Evolutionary conservation across 2,329 filamentous ascomycete species (phyloP), one percentile per base, ranked within the genome.

Genomic region (Incumbomyces lentus): DNA sequence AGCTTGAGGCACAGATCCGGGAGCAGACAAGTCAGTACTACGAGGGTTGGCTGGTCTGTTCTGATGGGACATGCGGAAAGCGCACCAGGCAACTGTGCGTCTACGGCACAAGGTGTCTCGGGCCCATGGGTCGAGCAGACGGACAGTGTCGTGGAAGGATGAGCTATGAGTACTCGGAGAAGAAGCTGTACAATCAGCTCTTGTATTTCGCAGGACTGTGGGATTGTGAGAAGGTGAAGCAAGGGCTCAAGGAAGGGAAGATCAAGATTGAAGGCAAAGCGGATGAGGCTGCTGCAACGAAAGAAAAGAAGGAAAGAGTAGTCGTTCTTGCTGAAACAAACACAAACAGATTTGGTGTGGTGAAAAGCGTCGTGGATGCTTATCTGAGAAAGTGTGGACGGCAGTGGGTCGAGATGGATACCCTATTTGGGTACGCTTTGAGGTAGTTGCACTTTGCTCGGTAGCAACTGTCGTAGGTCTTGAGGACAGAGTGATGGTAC

Each of bases 371-470:
- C 12, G 86, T 95, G 4, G 86, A 90, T 54, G 79, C 71, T 59
- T 93, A 94, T 67, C 67, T 95, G 57, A 86, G 87, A 59, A 92
- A 90, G 69, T 94, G 88, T 64, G 89, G 89, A 19, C 73, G 86
- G 57, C 84, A 88, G 65, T 95, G 87, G 86, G 89, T 95, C 44
- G 84, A 86, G 55, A 95, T 95, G 89, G 87, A 92, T 65, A 81
- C 73, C 54, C 67, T 95, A 53, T 95, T 95, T 72, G 75, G 77
- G 52, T 74, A 77, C 67, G 72, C 70, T 3, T 46, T 55, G 48
- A 55, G 49, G 41, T 56, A 46, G 22, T 26, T 26, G 22, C 22
- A 8, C 8, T 26, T 26, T 26, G 22, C 22, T 26, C 8, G 4
- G 22, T 26, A 26, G 22, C 22, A 8, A 8, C 22, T 26, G 22